These are phyloP conservation scores for Lineolata rhizophorae DNA, from an alignment of 495 filamentous ascomycete genomes.

Conservation along the genomic window DNA sequence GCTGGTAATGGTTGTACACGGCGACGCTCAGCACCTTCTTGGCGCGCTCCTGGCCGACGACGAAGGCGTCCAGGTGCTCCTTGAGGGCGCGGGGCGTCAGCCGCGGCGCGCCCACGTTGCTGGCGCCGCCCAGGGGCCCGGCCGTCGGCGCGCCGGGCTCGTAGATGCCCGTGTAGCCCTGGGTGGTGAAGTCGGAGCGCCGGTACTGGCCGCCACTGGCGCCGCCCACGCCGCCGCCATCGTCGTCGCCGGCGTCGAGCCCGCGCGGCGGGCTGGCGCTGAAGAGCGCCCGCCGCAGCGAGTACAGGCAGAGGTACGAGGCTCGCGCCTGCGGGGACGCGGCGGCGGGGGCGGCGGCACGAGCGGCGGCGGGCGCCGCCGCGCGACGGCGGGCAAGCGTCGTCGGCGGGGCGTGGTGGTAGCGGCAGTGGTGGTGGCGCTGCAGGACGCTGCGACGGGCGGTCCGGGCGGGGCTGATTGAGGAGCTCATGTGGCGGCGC, in stretches of 20 bases:
- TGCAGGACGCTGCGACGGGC: too few relatives aligned
- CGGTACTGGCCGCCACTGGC: too few relatives aligned
- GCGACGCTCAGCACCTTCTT: slow-evolving; percentile 86
- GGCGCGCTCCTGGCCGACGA: slow-evolving; percentile 89
- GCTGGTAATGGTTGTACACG: slow-evolving; percentile 94
- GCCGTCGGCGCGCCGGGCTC: slow-evolving; percentile 35
- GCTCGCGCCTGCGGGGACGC: slow-evolving; percentile 17
- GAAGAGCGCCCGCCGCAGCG: slow-evolving; percentile 11
- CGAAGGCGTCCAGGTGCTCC: slow-evolving; percentile 80
- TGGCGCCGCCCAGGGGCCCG: slow-evolving; percentile 15
- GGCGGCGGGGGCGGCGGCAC: too few relatives aligned
- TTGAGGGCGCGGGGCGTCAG: slow-evolving; percentile 71
- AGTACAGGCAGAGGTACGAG: slow-evolving; percentile 21
- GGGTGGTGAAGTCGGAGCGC: slow-evolving; percentile 38
- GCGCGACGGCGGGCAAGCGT: too few relatives aligned
- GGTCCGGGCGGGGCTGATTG: too few relatives aligned
- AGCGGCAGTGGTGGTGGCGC: too few relatives aligned
- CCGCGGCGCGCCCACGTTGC: slow-evolving; percentile 12
- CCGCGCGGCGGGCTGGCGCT: neutral
- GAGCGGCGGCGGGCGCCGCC: too few relatives aligned
- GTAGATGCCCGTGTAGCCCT: slow-evolving; percentile 54
- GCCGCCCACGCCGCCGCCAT: too few relatives aligned
- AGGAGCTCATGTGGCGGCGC: too few relatives aligned
- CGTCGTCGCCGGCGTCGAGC: slow-evolving; percentile 14
- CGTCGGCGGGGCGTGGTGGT: too few relatives aligned